Conservation (phyloP, 2,329 filamentous ascomycete species). For the Zasmidium citrigriseum region DNA sequence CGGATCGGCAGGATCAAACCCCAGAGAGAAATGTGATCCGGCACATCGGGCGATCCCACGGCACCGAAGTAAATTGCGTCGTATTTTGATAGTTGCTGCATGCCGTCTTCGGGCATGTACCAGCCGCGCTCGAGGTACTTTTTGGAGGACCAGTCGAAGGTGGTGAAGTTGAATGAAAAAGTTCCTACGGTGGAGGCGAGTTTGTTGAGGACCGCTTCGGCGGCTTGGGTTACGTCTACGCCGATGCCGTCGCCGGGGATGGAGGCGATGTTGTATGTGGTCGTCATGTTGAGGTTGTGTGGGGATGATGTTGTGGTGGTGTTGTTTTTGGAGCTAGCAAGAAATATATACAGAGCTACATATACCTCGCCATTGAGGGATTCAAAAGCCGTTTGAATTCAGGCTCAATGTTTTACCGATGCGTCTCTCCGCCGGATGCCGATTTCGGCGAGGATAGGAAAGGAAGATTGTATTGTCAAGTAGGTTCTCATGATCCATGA, state of each 20-base stretch:
- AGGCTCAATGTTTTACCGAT: conserved; percentile 4
- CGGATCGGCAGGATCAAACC: conserved; percentile 67
- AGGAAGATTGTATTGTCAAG: no score
- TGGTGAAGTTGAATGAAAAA: conserved; percentile 54
- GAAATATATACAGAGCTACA: background rate
- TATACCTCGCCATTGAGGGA: background rate
- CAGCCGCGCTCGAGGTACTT: conserved; percentile 53
- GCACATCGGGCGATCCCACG: conserved; percentile 63
- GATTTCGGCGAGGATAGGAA: no score
- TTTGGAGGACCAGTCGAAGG: conserved; percentile 53
- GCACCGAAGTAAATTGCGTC: conserved; percentile 62
- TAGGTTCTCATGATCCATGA: no score
- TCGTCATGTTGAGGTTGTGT: conserved; percentile 3
- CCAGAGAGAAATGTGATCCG: conserved; percentile 68
- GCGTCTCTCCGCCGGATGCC: background rate
- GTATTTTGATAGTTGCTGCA: conserved; percentile 52
- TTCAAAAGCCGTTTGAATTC: background rate
- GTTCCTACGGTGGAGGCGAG: conserved; percentile 46
- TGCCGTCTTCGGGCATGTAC: conserved; percentile 55
- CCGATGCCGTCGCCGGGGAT: conserved; percentile 67
- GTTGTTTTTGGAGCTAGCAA: background rate
- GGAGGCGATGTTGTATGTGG: conserved; percentile 26
- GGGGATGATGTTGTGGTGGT: background rate
- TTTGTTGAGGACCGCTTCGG: conserved; percentile 49
- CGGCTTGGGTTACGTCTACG: conserved; percentile 61